A percentile compares a stretch with the other conserved stretches of the same genome.
Conservation (phyloP, 2,329 filamentous ascomycete species). For the Cytospora paraplurivora region DNA sequence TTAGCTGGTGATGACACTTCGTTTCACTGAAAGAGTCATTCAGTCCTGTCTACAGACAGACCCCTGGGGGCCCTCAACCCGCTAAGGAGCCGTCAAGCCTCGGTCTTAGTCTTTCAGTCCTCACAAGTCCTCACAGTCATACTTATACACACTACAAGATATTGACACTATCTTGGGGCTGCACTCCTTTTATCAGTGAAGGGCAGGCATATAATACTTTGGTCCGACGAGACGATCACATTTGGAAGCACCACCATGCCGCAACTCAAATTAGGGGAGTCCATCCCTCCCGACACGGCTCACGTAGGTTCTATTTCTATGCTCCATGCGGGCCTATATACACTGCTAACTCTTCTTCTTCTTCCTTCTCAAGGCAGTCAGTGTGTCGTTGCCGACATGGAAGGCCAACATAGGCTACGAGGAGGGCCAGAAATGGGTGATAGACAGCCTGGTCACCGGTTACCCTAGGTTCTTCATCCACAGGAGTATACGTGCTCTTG, state of each 20-base stretch:
- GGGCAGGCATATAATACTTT: neutral
- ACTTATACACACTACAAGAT: neutral
- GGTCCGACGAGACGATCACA: neutral
- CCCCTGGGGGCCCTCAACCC: neutral
- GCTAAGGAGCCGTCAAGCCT: neutral
- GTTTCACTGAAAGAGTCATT: neutral
- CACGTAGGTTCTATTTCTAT: conserved; percentile 61
- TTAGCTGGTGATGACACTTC: neutral
- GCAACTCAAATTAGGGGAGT: conserved; percentile 62
- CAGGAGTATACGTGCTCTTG: conserved; percentile 75
- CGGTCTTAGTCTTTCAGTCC: neutral
- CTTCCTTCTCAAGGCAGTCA: conserved; percentile 72
- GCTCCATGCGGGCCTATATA: neutral
- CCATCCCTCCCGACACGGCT: conserved; percentile 75
- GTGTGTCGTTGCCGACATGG: conserved; percentile 95
- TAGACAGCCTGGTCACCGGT: conserved; percentile 81
- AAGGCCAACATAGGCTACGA: conserved; percentile 88
- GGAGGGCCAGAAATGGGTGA: conserved; percentile 86
- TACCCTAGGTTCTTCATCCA: conserved; percentile 97
- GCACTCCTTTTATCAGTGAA: neutral
- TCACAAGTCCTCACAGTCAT: neutral
- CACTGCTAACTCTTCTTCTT: conserved; percentile 6
- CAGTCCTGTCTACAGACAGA: neutral
- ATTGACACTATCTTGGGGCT: neutral
- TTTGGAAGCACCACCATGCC: conserved; percentile 42